phyloP scores from a whole-genome alignment of 1,139 yeast species.

The Taiozyma sp. region DNA sequence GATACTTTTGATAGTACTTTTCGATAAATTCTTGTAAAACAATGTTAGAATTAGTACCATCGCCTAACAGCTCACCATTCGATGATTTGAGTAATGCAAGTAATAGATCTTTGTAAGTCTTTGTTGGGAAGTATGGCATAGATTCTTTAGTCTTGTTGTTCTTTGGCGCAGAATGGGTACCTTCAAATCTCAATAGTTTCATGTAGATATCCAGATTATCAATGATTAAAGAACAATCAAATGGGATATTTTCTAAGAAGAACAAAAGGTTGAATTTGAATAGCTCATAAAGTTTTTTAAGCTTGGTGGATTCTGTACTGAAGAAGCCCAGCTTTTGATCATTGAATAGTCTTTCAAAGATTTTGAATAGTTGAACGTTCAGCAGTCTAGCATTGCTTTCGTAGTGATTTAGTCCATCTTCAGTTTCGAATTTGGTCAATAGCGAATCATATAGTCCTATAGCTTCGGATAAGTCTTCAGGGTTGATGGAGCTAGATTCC shows the following conservation, averaged over 20 bases:
- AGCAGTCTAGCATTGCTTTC: slow-evolving; percentile 39
- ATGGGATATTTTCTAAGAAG: slow-evolving; percentile 33
- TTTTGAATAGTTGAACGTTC: slow-evolving; percentile 45
- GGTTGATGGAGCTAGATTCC: slow-evolving; percentile 5
- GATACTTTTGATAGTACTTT: slow-evolving; percentile 45
- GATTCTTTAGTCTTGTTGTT: slow-evolving; percentile 34
- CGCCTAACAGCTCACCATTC: slow-evolving; percentile 33
- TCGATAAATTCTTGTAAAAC: slow-evolving; percentile 55
- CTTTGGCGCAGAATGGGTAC: slow-evolving; percentile 38
- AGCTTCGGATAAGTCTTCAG: slow-evolving; percentile 4
- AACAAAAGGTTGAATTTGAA: slow-evolving; percentile 43
- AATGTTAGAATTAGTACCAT: slow-evolving; percentile 48
- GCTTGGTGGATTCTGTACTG: slow-evolving; percentile 52
- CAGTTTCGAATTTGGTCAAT: slow-evolving; percentile 14
- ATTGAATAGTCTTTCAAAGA: slow-evolving; percentile 52
- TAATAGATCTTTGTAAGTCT: slow-evolving; percentile 46
- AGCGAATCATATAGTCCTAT: slow-evolving; percentile 18
- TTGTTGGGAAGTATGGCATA: slow-evolving; percentile 59
- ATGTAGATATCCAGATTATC: slow-evolving; percentile 61
- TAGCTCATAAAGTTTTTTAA: slow-evolving; percentile 50
- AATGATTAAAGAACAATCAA: slow-evolving; percentile 35
- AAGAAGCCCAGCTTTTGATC: slow-evolving; percentile 40
- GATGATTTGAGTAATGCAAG: slow-evolving; percentile 38
- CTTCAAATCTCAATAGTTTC: slow-evolving; percentile 59
- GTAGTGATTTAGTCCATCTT: slow-evolving; percentile 13